Conservation (phyloP, 805 yeast species). For the Gaillardinia entomophila region DNA sequence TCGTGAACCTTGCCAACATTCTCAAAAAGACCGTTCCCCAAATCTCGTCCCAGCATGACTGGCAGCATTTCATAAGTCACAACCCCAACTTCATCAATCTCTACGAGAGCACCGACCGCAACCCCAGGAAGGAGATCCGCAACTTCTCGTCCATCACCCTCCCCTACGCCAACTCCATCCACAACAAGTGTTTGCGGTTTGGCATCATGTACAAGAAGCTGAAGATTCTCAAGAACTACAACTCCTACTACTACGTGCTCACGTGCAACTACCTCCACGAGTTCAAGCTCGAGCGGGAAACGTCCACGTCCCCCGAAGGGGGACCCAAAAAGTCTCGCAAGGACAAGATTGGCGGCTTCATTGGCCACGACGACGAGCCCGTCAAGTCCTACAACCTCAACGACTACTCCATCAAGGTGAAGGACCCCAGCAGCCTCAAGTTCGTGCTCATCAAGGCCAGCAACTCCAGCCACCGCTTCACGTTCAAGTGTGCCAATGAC, state of each 20-base stretch:
- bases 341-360: constrained; percentile 34
- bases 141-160: constrained; percentile 15
- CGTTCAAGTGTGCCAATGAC: constrained; percentile 40
- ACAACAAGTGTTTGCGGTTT: constrained; percentile 33
- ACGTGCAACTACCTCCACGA: constrained; percentile 41
- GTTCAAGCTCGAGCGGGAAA: constrained; percentile 27
- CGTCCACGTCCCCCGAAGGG: constrained; percentile 3
- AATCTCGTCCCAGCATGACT: constrained; percentile 26
- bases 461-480: constrained; percentile 23
- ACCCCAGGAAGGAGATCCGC: constrained; percentile 14
- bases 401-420: constrained; percentile 25
- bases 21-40: constrained; percentile 20
- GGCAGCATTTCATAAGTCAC: constrained; percentile 33
- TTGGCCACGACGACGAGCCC: constrained; percentile 36
- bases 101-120: constrained; percentile 10
- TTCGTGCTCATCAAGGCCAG: constrained; percentile 25
- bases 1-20: constrained; percentile 16
- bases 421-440: constrained; percentile 28
- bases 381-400: constrained; percentile 37
- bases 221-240: constrained; percentile 36
- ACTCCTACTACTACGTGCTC: constrained; percentile 30
- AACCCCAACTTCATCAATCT: constrained; percentile 22
- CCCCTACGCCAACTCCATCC: constrained; percentile 33
- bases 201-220: constrained; percentile 37
- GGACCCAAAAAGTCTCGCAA: constrained; percentile 11